Base-by-base conservation (phyloP, 2,329 filamentous ascomycete species). In the Aspergillus sp. region DNA sequence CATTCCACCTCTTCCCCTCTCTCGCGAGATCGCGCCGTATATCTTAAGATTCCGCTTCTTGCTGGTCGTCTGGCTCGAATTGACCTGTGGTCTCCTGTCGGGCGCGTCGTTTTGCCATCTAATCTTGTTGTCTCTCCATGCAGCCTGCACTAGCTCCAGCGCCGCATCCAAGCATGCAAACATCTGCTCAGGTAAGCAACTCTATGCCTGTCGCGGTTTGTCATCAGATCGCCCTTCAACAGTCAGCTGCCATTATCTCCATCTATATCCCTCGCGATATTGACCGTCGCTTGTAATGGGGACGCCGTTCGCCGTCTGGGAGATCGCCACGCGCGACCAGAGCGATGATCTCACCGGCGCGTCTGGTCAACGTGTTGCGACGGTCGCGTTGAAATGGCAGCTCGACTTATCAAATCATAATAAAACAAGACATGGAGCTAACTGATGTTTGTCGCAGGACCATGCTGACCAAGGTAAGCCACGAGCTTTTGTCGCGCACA, bases 161-260 rank as follows among this genome's bases (percentile, higher is more conserved):
- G 65, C 78, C 78, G 66, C 78, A 79, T 73, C 76, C 75, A 67
- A 74, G 70, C 65, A 78, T 78, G 75, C 78, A 79, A 67, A 72
- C 73, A 60, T 69, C 76, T 74, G 77, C 79, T 77, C 82, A 84
- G 79, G 82, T 84, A 83, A 81, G 82, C 78, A 70, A 59, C 23
- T 51, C 47, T 60, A 62, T 67, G 60, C 62, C 63, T 64, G 62
- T 69, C 62, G 63, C 66, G 64, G 70, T 73, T 74, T 75, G 72
- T 75, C 71, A 73, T 69, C 65, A 67, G 66, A 66, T 68, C 66
- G 59, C 58, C 62, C 27, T 39, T 15, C 21, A n/a, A 23, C 49
- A 52, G 37, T 33, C 2, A n/a, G 11, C 37, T 17, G n/a, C 49
- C 40, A 14, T 27, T 47, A 45, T 45, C 31, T 27, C 15, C 31